Conservation (phyloP, 345 rosid species). For the Boechera stricta region DNA sequence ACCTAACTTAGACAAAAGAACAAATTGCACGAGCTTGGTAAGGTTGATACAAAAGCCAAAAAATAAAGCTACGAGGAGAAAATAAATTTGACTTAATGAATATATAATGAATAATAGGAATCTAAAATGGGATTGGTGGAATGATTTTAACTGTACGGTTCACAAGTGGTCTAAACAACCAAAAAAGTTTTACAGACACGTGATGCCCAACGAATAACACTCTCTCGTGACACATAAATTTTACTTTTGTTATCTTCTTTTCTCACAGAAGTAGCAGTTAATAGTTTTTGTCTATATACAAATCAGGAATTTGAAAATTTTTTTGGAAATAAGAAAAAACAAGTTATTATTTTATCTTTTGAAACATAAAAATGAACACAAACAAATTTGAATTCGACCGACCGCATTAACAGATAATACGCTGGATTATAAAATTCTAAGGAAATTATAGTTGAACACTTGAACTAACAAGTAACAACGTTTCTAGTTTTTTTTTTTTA, state of each 20-base stretch:
- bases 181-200: conserved; percentile 37
- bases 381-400: not conserved
- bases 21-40: not conserved
- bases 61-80: not conserved
- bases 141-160: conserved; percentile 22
- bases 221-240: conserved; percentile 28
- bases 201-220: conserved; percentile 27
- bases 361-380: not conserved
- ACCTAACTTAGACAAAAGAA: conserved; percentile 14
- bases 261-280: conserved; percentile 4
- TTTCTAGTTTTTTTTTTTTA: not conserved
- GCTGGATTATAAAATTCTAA: not conserved
- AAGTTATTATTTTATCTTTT: not conserved
- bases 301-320: not conserved
- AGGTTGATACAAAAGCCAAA: conserved; percentile 2
- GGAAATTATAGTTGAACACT: not conserved
- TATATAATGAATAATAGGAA: conserved; percentile 11
- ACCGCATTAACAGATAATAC: not conserved
- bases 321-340: not conserved
- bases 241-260: conserved; percentile 8
- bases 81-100: not conserved
- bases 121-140: conserved; percentile 31
- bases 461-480: not conserved
- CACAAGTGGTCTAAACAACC: conserved; percentile 37
- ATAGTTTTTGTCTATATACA: conserved; percentile 14